Conservation (phyloP, 75 land plant species). For the Cryptomeria japonica region DNA sequence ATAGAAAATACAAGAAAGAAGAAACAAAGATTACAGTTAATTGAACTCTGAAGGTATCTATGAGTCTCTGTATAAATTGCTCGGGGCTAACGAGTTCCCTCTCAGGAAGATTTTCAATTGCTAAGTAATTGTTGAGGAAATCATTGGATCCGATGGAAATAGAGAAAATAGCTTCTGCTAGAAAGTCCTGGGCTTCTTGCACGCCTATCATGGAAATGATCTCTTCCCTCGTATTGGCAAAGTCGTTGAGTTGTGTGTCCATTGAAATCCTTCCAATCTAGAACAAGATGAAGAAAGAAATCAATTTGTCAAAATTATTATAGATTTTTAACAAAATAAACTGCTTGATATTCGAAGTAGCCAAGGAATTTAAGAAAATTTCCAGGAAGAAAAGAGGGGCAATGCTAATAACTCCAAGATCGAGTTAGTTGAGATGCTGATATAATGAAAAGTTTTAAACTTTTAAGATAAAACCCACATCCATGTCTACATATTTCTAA, state of each 20-base stretch:
- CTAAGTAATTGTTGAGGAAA: conserved; percentile 82
- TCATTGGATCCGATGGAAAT: conserved; percentile 85
- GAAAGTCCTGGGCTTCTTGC: conserved; percentile 25
- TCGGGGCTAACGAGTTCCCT: conserved; percentile 26
- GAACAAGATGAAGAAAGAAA: neutral
- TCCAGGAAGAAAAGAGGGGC: neutral
- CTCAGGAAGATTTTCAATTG: conserved; percentile 23
- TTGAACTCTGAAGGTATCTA: conserved; percentile 38
- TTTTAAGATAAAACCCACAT: too few relatives aligned
- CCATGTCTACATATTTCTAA: too few relatives aligned
- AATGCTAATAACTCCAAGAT: neutral
- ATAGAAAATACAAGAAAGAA: neutral
- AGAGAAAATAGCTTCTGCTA: conserved; percentile 52
- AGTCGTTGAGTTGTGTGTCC: conserved; percentile 68
- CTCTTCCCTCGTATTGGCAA: conserved; percentile 63
- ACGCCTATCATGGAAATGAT: conserved; percentile 44
- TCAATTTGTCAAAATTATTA: neutral
- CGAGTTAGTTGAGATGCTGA: neutral
- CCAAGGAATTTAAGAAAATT: neutral
- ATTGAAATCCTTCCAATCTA: conserved; percentile 59
- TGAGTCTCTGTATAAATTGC: conserved; percentile 31
- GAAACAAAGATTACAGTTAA: conserved; percentile 33
- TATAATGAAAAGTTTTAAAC: too few relatives aligned
- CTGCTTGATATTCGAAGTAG: neutral
- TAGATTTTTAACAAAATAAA: neutral